A percentile compares a stretch with the other conserved stretches of the same genome.
phyloP scores from a whole-genome alignment of 106 monocot species.

The Apostasia ramifera region DNA sequence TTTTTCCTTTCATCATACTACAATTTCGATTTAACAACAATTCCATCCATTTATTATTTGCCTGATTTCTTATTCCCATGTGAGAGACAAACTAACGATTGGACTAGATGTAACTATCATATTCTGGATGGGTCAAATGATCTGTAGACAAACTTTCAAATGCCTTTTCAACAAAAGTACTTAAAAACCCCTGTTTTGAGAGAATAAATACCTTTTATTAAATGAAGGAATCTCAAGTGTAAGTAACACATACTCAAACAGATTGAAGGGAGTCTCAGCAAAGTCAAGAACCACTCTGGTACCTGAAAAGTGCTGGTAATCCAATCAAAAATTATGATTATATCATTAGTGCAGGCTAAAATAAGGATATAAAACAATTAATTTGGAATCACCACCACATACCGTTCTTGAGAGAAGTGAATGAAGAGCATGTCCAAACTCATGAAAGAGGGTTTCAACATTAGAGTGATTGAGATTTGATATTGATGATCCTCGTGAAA shows the following conservation, averaged over 20 bases:
- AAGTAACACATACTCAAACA: conserved; percentile 78
- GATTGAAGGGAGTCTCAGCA: conserved; percentile 92
- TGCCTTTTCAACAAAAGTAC: no score
- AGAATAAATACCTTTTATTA: no score
- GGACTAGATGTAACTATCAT: no score
- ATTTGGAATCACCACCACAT: conserved; percentile 7
- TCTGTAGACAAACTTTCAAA: no score
- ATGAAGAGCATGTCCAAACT: conserved; percentile 99
- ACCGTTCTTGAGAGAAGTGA: conserved; percentile 99
- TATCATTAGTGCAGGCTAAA: conserved; percentile 1
- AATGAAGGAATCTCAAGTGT: no score
- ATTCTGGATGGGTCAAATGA: no score
- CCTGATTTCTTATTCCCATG: no score
- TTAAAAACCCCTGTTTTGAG: no score
- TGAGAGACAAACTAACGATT: no score
- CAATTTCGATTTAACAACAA: no score
- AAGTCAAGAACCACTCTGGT: conserved; percentile 91
- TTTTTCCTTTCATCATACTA: no score
- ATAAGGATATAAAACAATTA: background rate
- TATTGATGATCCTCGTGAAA: conserved; percentile 35
- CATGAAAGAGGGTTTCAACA: conserved; percentile 96
- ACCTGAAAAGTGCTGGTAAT: conserved; percentile 97
- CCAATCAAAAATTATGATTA: conserved; percentile 29
- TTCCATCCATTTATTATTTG: no score
- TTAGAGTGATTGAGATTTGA: conserved; percentile 78